A percentile compares a stretch with the other conserved stretches of the same genome.
Evolutionary conservation across 441 rosid genomes (phyloP).

Genomic region (Geranium incanum): DNA sequence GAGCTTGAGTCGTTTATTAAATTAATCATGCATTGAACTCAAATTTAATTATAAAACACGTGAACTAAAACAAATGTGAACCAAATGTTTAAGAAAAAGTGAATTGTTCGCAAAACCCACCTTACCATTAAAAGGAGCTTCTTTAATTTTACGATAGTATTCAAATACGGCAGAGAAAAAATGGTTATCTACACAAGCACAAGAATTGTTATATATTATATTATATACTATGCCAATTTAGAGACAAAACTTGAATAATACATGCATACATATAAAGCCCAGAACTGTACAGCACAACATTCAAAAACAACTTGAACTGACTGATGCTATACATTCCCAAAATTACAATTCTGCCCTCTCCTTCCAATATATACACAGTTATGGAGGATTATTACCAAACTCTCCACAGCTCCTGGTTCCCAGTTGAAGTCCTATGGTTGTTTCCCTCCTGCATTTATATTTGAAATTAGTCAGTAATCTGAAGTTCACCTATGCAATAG

Average conservation of each 20-base stretch:
- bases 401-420: slow-evolving; percentile 6
- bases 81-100: too few relatives aligned
- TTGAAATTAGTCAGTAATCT: neutral
- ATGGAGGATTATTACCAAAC: slow-evolving; percentile 14
- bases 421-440: neutral
- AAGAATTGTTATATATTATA: neutral
- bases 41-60: too few relatives aligned
- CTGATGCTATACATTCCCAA: slow-evolving; percentile 21
- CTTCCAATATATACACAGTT: slow-evolving; percentile 15
- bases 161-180: neutral
- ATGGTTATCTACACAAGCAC: slow-evolving; percentile 1
- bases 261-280: slow-evolving; percentile 9
- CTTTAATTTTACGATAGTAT: neutral
- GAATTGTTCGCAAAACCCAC: too few relatives aligned
- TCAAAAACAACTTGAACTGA: slow-evolving; percentile 11
- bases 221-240: neutral
- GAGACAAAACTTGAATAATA: slow-evolving; percentile 26
- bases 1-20: too few relatives aligned
- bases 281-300: slow-evolving; percentile 21
- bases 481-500: neutral
- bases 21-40: too few relatives aligned
- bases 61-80: too few relatives aligned
- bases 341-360: neutral
- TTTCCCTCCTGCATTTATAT: neutral
- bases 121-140: neutral